These are phyloP conservation scores for Alternaria atra DNA, from an alignment of 2,329 filamentous ascomycete species.

Conservation along the genomic window DNA sequence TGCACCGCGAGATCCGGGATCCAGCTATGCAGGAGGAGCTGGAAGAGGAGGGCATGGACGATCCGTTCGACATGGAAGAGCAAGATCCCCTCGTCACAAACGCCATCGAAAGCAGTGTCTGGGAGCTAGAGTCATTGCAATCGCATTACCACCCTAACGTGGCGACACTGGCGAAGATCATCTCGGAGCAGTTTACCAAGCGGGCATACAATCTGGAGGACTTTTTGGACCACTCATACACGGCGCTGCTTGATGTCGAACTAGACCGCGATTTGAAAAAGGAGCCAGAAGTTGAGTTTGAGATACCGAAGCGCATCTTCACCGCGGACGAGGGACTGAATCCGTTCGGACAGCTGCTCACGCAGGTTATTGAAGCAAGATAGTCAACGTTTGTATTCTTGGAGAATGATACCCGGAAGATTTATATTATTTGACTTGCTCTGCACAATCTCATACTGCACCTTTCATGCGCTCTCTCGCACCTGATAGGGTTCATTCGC, in stretches of 20 bases:
- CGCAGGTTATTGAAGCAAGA: conserved; percentile 39
- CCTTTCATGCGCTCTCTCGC: too few relatives aligned
- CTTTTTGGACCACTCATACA: conserved; percentile 94
- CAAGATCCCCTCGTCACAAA: conserved; percentile 82
- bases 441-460: too few relatives aligned
- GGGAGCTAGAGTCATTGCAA: conserved; percentile 92
- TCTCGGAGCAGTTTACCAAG: conserved; percentile 97
- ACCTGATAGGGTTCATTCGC: too few relatives aligned
- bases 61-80: conserved; percentile 81
- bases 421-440: background rate
- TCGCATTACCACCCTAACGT: conserved; percentile 97
- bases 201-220: conserved; percentile 94
- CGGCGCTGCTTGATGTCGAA: conserved; percentile 85
- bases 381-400: conserved; percentile 18
- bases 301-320: conserved; percentile 89
- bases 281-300: conserved; percentile 87
- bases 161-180: conserved; percentile 89
- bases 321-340: conserved; percentile 50
- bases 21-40: conserved; percentile 66
- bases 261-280: conserved; percentile 85
- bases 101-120: conserved; percentile 91
- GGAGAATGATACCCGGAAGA: conserved; percentile 12
- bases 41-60: conserved; percentile 70
- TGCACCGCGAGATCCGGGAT: conserved; percentile 77
- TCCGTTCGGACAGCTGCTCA: conserved; percentile 43